Base-by-base conservation (phyloP, 768 basidiomycete species). In the Guyanaporus albipodus region DNA sequence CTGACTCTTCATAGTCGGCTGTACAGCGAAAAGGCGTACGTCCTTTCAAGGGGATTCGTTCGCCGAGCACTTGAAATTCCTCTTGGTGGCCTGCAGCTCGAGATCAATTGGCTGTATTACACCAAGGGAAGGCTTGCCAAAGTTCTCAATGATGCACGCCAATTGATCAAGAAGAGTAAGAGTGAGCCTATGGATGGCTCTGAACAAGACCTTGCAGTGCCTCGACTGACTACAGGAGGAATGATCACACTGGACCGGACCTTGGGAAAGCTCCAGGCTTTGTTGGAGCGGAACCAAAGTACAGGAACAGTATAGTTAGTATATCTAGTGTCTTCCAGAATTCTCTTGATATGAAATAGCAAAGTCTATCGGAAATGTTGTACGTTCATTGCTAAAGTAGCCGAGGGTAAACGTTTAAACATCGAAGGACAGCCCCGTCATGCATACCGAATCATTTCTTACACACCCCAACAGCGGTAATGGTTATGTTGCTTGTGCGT, bases 11-110 rank as follows among this genome's bases (percentile, higher is more conserved):
- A n/a, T 57, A 93, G 91, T 58, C 90, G 92, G 35, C 67, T 95
- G 11, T 95, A 96, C 70, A 93, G 77, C 63, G 93, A 96, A 68
- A 93, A 93, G 64, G 91, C 91, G 5, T 94, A 87, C 56, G 89
- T 94, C 31, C 75, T 95, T 32, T 91, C 92, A 10, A 78, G 92
- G 24, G 88, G 85, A 8, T 96, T 95, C 61, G 82, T 94, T 39
- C 83, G 86, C n/a, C 83, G 88, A 15, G 92, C 92, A 11, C 79
- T 94, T 23, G 87, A 91, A 68, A 71, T 84, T 22, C 89, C 91
- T 18, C 77, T 82, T 4, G 76, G 80, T 29, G 78, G 82, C 8
- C 68, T 96, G 22, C 84, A 85, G 49, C 54, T 69, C 4, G 93
- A 93, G 66, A 76, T 96, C 44, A 68, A 67, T 18, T 82, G 83